Evolutionary conservation across 306 rosid genomes (phyloP).

Genomic region (Fragaria vesca): DNA sequence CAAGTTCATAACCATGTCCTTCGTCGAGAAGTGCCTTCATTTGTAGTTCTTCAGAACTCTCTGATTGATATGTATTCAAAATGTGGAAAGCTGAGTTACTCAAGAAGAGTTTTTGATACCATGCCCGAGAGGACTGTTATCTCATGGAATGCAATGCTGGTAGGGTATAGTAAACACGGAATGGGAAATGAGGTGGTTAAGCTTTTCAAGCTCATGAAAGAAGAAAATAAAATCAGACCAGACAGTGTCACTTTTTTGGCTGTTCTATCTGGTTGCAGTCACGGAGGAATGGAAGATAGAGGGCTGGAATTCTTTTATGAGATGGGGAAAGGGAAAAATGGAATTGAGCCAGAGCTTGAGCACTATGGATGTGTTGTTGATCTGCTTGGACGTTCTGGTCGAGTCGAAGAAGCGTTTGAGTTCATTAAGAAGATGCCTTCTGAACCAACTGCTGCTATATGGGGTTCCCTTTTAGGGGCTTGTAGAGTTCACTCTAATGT

Average conservation of each 20-base stretch:
- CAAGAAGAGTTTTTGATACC: conserved; percentile 63
- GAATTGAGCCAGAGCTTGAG: conserved; percentile 59
- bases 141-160: conserved; percentile 93
- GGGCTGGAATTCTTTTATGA: conserved; percentile 68
- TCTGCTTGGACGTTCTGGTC: conserved; percentile 83
- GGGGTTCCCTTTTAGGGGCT: conserved; percentile 87
- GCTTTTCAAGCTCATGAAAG: conserved; percentile 64
- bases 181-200: conserved; percentile 76
- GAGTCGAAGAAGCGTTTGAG: conserved; percentile 61
- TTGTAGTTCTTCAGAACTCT: conserved; percentile 80
- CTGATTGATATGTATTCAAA: conserved; percentile 91
- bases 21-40: conserved; percentile 52
- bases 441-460: conserved; percentile 77
- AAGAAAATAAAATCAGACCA: conserved; percentile 63
- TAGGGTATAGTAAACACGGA: conserved; percentile 88
- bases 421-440: conserved; percentile 57
- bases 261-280: conserved; percentile 88
- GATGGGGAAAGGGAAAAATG: conserved; percentile 50
- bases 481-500: conserved; percentile 69
- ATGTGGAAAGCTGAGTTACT: conserved; percentile 72
- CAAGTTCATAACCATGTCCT: conserved; percentile 77
- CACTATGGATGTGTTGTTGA: conserved; percentile 88
- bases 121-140: conserved; percentile 71
- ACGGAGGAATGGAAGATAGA: conserved; percentile 69
- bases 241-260: conserved; percentile 76